Evolutionary conservation across 2,329 filamentous ascomycete genomes (phyloP).

Genomic region (Aspergillus floridensis): DNA sequence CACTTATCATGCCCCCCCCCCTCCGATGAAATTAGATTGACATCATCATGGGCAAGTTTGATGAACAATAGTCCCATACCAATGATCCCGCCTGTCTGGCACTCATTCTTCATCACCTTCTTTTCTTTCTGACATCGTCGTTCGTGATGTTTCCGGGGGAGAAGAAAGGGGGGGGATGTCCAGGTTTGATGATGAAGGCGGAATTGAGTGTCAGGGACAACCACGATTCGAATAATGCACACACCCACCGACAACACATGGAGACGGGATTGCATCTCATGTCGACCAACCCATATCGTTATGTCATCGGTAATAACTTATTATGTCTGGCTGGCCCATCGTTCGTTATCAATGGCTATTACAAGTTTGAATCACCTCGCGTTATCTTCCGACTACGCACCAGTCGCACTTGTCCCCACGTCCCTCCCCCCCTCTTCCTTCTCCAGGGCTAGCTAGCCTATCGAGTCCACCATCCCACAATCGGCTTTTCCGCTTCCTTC

Average conservation of each 20-base stretch:
- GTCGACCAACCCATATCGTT: neutral
- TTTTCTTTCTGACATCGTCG: neutral
- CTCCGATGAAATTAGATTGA: neutral
- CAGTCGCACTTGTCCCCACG: constrained; percentile 3
- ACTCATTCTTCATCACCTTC: neutral
- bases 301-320: constrained; percentile 3
- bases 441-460: neutral
- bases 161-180: neutral
- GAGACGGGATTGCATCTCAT: no score
- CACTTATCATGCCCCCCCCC: neutral
- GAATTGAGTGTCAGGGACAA: neutral
- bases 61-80: neutral
- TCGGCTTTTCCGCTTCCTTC: neutral
- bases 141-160: neutral
- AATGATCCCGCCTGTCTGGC: neutral
- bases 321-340: neutral
- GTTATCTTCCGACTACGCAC: constrained; percentile 10
- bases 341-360: constrained; percentile 3
- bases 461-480: neutral
- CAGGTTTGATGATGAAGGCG: neutral
- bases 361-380: neutral
- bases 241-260: no score
- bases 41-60: neutral
- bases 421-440: neutral
- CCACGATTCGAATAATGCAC: neutral